Base-by-base conservation (phyloP, 2,329 filamentous ascomycete genomes). In the Colletotrichum liaoningense region DNA sequence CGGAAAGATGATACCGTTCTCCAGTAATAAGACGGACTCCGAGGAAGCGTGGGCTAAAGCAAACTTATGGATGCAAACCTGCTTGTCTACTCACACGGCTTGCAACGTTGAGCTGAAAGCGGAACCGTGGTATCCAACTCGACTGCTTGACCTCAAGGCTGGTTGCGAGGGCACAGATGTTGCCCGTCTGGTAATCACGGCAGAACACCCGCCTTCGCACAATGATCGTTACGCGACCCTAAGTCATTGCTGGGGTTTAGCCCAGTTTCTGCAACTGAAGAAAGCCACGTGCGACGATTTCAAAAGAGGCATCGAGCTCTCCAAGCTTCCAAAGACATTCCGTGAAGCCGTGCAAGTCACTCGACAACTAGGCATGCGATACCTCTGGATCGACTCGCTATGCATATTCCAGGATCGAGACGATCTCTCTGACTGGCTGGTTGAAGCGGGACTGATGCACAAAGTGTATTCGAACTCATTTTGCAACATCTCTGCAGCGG, bases 401-500 rank as follows among this genome's bases (percentile, higher is more conserved):
- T 75, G 74, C 64, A 75, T 74, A 8, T 12, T 74, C 0, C 74
- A 75, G 38, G 74, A 75, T n/a, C 63, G 63, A 16, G 67, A 74
- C 8, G 65, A 75, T 11, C 46, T 60, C 7, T 35, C 66, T 1
- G 76, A 78, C 54, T 78, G 76, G 76, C 35, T 75, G 11, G 16
- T 24, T 7, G 76, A 78, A 38, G 72, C 76, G 0, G 42, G 30
- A 8, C 42, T 66, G 1, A 77, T 78, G 77, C 55, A 76, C 22
- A 58, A 74, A 4, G 75, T 77, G 1, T 78, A 78, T 38, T 67
- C 63, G 0, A 64, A 77, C 24, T 72, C 75, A 1, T 76, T 66
- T 19, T 71, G 75, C 69, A 78, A 77, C 22, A 75, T 77, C 19
- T 77, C 75, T 0, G 76, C 77, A 2, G 62, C 70, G 4, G 64